Evolutionary conservation across 306 rosid species (phyloP).

Genomic region (Inga oerstediana): DNA sequence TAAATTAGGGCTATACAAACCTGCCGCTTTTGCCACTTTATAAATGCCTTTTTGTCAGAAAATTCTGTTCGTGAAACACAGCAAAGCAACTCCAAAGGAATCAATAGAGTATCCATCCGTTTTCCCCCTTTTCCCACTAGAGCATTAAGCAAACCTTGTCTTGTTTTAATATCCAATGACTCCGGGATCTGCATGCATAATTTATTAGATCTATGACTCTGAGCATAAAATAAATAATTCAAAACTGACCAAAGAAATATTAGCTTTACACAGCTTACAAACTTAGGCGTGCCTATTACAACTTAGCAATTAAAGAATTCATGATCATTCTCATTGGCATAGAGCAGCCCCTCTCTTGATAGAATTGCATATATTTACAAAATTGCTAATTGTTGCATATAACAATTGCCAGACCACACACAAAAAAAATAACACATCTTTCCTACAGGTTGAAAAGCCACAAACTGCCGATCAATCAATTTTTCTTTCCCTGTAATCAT

Average conservation of each 20-base stretch:
- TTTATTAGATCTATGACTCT: constrained; percentile 11
- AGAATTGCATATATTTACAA: neutral
- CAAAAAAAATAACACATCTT: neutral
- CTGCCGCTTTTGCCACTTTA: constrained; percentile 99
- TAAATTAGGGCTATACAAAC: constrained; percentile 44
- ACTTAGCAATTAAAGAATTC: constrained; percentile 5
- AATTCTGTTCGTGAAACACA: constrained; percentile 91
- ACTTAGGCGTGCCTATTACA: constrained; percentile 24
- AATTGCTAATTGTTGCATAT: neutral
- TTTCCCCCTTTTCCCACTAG: constrained; percentile 90
- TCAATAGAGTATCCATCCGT: constrained; percentile 90
- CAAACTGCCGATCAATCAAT: neutral
- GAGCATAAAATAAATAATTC: constrained; percentile 16
- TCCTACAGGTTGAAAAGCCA: neutral
- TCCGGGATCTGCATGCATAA: constrained; percentile 74
- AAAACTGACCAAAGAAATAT: constrained; percentile 13
- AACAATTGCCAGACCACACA: neutral
- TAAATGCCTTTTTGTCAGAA: constrained; percentile 94
- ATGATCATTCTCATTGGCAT: neutral
- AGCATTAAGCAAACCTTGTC: constrained; percentile 94
- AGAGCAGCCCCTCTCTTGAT: neutral
- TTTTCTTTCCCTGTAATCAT: neutral
- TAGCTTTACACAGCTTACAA: constrained; percentile 25
- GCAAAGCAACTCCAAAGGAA: constrained; percentile 92
- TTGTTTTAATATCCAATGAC: constrained; percentile 84